Base-by-base conservation (phyloP, 2,329 filamentous ascomycete genomes). In the Botrytis elliptica region DNA sequence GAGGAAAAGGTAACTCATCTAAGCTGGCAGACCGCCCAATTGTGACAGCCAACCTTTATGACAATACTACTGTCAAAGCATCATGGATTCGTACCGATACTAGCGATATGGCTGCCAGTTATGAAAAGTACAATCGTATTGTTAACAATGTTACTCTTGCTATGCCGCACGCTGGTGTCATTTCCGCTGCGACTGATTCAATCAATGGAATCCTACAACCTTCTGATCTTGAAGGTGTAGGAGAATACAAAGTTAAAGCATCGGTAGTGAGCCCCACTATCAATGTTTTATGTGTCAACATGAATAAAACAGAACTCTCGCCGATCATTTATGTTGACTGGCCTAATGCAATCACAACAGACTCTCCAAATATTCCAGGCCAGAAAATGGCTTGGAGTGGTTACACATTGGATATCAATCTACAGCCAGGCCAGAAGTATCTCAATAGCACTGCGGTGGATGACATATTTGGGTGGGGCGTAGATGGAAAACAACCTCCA, bases 141-240 rank as follows among this genome's bases (percentile, higher is more conserved):
- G 84, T 95, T 78, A 93, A 94, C 80, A 94, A 95, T 76, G 88
- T 94, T 40, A 92, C 91, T 0, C 85, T 95, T 76, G 92, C 92
- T 0, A 91, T 95, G 87, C 93, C 93, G 0, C 93, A 96, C 77
- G 89, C 84, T 62, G 84, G 91, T 0, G 86, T 96, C 0, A 89
- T 92, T 49, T 82, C 84, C 20, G 92, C 93, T 0, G 90, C 91
- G 0, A 87, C 84, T 14, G 84, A 91, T 76, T 82, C 85, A 0
- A 80, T 82, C 14, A 95, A 95, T 78, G 81, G 83, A 0, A 93
- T 96, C 44, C 82, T 93, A 14, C 93, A 95, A 77, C 93, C 93
- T 0, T 84, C 86, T 10, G 88, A 90, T 33, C 83, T 90, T 18
- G 86, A 84, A 0, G 92, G 91, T 0, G 85, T 93, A 14, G 93